phyloP scores from a whole-genome alignment of 768 basidiomycete species.

The Tephrocybe sp. region DNA sequence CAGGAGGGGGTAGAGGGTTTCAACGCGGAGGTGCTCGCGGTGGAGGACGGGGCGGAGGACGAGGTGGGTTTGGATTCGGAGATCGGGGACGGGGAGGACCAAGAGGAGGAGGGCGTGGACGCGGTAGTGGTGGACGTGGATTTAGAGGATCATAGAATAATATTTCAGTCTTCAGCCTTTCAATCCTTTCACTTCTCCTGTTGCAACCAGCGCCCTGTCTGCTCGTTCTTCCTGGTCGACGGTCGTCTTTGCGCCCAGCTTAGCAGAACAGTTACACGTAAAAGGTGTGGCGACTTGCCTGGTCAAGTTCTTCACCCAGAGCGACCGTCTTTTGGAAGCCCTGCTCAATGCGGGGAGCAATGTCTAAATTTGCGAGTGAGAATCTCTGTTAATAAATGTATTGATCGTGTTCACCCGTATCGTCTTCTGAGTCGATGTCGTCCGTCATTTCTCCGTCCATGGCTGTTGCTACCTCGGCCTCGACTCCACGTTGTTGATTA shows the following conservation, averaged over 20 bases:
- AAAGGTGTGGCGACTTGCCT: conserved; percentile 33
- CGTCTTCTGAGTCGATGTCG: conserved; percentile 20
- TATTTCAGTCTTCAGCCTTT: conserved; percentile 33
- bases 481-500: conserved; percentile 28
- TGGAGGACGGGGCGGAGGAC: conserved; percentile 39
- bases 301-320: conserved; percentile 45
- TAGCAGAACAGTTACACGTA: neutral
- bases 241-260: conserved; percentile 33
- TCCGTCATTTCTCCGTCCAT: conserved; percentile 6
- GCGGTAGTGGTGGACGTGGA: conserved; percentile 20
- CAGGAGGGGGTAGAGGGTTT: conserved; percentile 42
- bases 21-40: conserved; percentile 45
- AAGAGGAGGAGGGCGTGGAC: conserved; percentile 11
- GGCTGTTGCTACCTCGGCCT: conserved; percentile 18
- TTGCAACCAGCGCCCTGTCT: conserved; percentile 40
- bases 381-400: neutral
- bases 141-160: conserved; percentile 45
- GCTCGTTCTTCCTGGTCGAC: conserved; percentile 50
- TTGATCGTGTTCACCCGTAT: neutral
- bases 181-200: conserved; percentile 48
- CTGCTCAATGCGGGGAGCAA: conserved; percentile 23
- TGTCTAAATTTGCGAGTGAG: conserved; percentile 4
- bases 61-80: conserved; percentile 25
- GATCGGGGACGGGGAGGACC: conserved; percentile 28
- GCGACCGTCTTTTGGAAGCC: conserved; percentile 34